A percentile compares a stretch with the other conserved stretches of the same genome.
These are phyloP conservation scores for Aspergillus carbonarius DNA, from an alignment of 2,329 filamentous ascomycete genomes.

Conservation along the genomic window DNA sequence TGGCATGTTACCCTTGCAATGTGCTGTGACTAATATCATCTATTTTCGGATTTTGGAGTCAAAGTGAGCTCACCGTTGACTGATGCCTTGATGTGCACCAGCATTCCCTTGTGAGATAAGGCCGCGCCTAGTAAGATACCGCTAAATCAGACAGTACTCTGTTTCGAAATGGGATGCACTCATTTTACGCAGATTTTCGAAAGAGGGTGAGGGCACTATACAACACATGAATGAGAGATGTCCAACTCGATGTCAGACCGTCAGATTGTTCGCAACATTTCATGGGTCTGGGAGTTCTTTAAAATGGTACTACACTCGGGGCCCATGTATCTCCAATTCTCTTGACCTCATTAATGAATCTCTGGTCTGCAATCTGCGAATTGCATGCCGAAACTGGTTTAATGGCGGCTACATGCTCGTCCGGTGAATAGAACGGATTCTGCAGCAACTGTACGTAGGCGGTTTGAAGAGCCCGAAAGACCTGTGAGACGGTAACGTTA, in stretches of 20 bases:
- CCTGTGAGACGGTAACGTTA: conserved; percentile 43
- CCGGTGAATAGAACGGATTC: conserved; percentile 92
- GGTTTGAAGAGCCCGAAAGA: conserved; percentile 88
- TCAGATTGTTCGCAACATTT: neutral
- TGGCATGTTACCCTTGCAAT: too few species aligned
- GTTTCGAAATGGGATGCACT: too few species aligned
- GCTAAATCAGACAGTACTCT: too few species aligned
- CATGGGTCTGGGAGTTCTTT: neutral
- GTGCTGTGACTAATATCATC: too few species aligned
- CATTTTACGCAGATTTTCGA: too few species aligned
- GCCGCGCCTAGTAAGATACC: too few species aligned
- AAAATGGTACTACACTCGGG: conserved; percentile 57
- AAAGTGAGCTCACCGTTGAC: too few species aligned
- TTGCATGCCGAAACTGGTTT: conserved; percentile 47
- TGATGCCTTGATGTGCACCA: too few species aligned
- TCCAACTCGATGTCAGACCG: neutral
- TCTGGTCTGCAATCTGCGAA: conserved; percentile 74
- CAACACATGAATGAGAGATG: neutral
- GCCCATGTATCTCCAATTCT: conserved; percentile 83
- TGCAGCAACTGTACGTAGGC: conserved; percentile 85
- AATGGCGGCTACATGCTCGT: conserved; percentile 68
- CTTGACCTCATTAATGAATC: conserved; percentile 78
- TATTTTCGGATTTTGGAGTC: too few species aligned
- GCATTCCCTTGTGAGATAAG: too few species aligned
- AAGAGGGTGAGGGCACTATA: neutral